Base-by-base conservation (phyloP, 352 stramenopile species). In the Globisporangium acanthophoron region DNA sequence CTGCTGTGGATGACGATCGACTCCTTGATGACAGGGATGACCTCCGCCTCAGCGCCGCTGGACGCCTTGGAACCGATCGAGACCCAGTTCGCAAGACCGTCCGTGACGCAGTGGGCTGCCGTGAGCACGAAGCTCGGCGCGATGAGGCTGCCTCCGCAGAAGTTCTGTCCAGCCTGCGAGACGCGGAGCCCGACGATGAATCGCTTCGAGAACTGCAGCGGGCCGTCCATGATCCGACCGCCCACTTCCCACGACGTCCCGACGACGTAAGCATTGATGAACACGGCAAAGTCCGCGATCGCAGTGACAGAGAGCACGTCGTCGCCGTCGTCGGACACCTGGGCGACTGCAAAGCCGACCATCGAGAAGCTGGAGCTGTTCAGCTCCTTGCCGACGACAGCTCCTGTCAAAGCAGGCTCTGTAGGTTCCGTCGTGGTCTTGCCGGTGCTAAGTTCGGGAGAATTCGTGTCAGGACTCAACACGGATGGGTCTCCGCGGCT, bases 131-230 rank as follows among this genome's bases (percentile, higher is more conserved):
- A 78, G 18, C 61, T 69, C 6, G 71, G 56, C 24, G 73, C 59
- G 43, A 82, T 79, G 40, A 82, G 64, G 27, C 60, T 69, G 29
- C 73, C 70, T 15, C 73, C 73, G 41, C 73, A 82, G 43, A 72
- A 80, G 59, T 77, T 73, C 33, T 71, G 41, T 20, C 41, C 41
- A 24, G 39, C 27, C 15, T 57, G 45, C 11, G 52, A 57, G n/a
- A 52, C 58, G 6, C 63, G 63, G 15, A 70, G 39, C 2, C 63
- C 63, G 18, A 64, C 59, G 20, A 70, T 55, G 35, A 63, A 70
- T 7, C 40, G 54, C 43, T 65, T 52, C 5, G 31, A 29, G 62
- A 47, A 29, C 37, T 59, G 58, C n/a, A 69, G 29, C 5, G 35
- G 39, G n/a, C 9, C 13, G 35, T 56, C 41, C 18, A 59, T 31